Evolutionary conservation across 2,329 filamentous ascomycete species (phyloP), one percentile per base, ranked within the genome.

Genomic region (Alternaria sp.): DNA sequence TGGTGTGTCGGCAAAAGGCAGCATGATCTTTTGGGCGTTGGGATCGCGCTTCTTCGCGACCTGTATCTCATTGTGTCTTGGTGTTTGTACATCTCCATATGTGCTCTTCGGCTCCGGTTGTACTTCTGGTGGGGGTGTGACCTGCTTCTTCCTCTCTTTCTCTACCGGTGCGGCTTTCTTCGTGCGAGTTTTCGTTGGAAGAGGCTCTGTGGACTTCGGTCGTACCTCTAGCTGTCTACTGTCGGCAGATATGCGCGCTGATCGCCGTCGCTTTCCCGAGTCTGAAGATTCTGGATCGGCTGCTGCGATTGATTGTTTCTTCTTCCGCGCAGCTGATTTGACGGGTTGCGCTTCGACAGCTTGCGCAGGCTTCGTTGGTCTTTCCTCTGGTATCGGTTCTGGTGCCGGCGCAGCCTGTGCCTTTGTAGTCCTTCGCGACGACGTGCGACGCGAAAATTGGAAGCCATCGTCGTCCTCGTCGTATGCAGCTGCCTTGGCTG

Each of bases 1-100:
- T 0, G 94, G 94, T 14, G 94, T 98, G 76, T 98, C 94, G 71
- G 92, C 93, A 76, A 96, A 91, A 2, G 94, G 94, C 10, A 98
- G 83, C 52, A 92, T 86, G 62, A 97, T 96, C 71, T 92, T 92
- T 60, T 86, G 85, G 16, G 82, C 82, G 41, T 69, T 74, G n/a
- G 75, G 75, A 66, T 83, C 80, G 48, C 81, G 80, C 70, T 80
- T 81, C 71, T 83, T 83, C 54, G 78, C 74, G 20, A 81, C 75
- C 28, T 74, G 68, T 11, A 78, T 45, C 51, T 73, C 70, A 54
- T 74, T 69, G 44, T 74, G 67, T 20, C 65, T 75, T 11, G 75
- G 76, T 2, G 77, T 78, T 51, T 73, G 67, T 43, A 68, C 64
- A 12, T 67, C 72, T 38, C 64, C 58, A 41, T 70, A 64, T 30